Evolutionary conservation across 306 rosid genomes (phyloP).

Genomic region (Argentina anserina): DNA sequence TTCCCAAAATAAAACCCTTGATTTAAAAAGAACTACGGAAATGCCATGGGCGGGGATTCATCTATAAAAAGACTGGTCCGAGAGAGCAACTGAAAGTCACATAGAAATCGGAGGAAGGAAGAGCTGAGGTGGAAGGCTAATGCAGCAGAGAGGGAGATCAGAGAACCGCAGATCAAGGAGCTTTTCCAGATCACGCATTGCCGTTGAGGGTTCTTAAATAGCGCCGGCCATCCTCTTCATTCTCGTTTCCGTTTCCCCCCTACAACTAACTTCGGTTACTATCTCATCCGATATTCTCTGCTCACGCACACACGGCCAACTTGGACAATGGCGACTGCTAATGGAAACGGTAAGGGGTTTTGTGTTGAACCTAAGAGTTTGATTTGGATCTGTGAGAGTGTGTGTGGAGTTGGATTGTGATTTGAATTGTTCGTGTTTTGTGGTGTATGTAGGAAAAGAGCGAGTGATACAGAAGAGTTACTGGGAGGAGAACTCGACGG

Average conservation of each 20-base stretch:
- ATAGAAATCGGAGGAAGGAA: background rate
- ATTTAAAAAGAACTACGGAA: background rate
- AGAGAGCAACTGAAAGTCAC: background rate
- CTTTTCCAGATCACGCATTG: conserved; percentile 75
- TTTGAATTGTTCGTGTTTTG: background rate
- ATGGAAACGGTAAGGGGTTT: conserved; percentile 13
- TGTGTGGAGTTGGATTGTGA: background rate
- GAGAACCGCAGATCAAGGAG: conserved; percentile 81
- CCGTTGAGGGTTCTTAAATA: conserved; percentile 62
- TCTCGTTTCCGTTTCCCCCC: background rate
- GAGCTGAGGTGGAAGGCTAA: conserved; percentile 14
- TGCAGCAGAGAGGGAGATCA: conserved; percentile 70
- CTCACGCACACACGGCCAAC: too few relatives aligned
- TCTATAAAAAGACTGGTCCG: background rate
- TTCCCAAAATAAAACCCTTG: background rate
- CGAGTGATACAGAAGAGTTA: conserved; percentile 69
- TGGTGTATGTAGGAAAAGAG: conserved; percentile 37
- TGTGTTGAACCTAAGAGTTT: background rate
- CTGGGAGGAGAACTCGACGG: conserved; percentile 69
- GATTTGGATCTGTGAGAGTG: background rate
- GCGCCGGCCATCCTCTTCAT: background rate
- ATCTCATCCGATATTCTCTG: background rate
- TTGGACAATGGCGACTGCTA: background rate
- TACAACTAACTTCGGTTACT: background rate
- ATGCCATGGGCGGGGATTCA: background rate